Base-by-base conservation (phyloP, 495 filamentous ascomycete genomes). In the Lichina pygmaea region DNA sequence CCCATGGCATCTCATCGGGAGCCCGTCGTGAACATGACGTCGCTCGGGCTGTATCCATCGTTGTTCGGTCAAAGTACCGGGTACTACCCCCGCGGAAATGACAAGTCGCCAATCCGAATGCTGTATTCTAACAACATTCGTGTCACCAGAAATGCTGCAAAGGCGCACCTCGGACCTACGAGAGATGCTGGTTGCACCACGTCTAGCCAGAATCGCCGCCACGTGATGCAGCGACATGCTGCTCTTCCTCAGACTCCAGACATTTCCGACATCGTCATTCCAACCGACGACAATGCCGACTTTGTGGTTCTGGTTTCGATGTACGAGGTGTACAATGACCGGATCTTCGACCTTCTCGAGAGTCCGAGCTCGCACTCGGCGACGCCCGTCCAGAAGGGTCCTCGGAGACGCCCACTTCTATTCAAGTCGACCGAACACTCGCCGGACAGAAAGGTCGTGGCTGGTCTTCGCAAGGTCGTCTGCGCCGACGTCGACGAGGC, bases 261-360 rank as follows among this genome's bases (percentile, higher is more conserved):
- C 51, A 72, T 93, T 45, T 70, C 70, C 57, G 66, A 79, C 44
- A 59, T 93, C 8, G 60, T 65, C 8, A 59, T 86, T 0, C 67
- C 74, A 6, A 63, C 73, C 48, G 83, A 89, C 46, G 62, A 67
- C 0, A 71, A 70, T 17, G 70, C 80, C 46, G 84, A 94, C 49
- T 94, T 93, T 54, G 77, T 84, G 6, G 73, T 97, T 47, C 57
- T 97, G 7, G 67, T 95, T 1, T 92, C 82, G 13, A 97, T 95
- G 89, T 97, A 94, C 60, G 91, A 97, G 60, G 89, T 97, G 13
- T 94, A 97, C 63, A 95, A 95, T 58, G 89, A 97, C 58, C 75
- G 86, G 10, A 94, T 97, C 44, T 97, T 89, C 53, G 89, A 97
- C 54, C 73, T 97, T 3, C 61, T 97, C 1, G 76, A 17, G 15